These are phyloP conservation scores for Hortaea sp. DNA, from an alignment of 2,329 filamentous ascomycete genomes.

Conservation along the genomic window DNA sequence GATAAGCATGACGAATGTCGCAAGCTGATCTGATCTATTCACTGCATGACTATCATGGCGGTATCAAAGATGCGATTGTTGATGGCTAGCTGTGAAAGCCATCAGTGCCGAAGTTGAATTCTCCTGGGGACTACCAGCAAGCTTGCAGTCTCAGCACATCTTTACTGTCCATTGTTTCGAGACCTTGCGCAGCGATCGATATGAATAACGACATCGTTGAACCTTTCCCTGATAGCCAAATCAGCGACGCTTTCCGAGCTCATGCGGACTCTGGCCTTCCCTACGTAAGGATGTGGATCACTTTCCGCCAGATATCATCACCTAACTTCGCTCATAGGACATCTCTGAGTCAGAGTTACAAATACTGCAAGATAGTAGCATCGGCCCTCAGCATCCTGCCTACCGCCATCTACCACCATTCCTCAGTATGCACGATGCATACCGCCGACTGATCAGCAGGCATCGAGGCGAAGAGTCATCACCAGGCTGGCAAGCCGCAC, in stretches of 20 bases:
- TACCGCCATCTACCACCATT: neutral
- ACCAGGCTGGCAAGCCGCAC: neutral
- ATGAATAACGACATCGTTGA: neutral
- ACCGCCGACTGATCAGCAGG: neutral
- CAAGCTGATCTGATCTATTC: neutral
- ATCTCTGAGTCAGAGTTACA: neutral
- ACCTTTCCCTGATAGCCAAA: neutral
- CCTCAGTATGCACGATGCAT: neutral
- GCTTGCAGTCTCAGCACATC: too few species aligned
- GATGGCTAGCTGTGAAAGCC: too few species aligned
- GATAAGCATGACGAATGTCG: slow-evolving; percentile 8
- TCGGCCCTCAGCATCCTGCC: neutral
- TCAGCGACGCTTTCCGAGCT: neutral
- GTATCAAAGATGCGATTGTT: too few species aligned
- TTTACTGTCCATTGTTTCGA: too few species aligned
- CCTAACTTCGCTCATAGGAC: neutral
- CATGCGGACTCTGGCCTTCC: neutral
- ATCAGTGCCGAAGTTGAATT: too few species aligned
- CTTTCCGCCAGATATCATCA: too few species aligned
- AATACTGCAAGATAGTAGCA: neutral
- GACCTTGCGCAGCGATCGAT: too few species aligned
- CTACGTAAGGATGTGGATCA: neutral
- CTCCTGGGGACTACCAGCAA: too few species aligned
- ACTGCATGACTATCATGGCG: neutral
- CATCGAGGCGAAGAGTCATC: neutral